Percentiles rank a stretch among this genome's conserved stretches.
phyloP scores from a whole-genome alignment of 257 asterid species.

The Solanum verrucosum region DNA sequence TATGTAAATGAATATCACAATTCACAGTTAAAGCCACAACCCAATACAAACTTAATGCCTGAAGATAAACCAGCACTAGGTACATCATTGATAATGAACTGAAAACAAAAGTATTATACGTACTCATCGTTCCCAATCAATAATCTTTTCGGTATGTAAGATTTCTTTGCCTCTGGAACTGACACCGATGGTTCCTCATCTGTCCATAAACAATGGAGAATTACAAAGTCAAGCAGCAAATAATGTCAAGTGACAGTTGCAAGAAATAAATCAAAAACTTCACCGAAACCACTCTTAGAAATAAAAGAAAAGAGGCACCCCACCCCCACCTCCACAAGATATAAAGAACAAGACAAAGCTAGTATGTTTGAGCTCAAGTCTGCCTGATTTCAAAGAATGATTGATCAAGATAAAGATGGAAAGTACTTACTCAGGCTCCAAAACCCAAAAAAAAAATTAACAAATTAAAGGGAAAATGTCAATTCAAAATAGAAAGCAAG shows the following conservation, averaged over 20 bases:
- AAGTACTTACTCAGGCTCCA: background rate
- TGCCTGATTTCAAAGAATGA: background rate
- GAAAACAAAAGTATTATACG: constrained; percentile 25
- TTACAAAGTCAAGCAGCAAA: constrained; percentile 2
- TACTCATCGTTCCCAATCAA: constrained; percentile 83
- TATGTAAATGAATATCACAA: background rate
- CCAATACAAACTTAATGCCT: background rate
- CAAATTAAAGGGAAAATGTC: background rate
- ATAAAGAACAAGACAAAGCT: background rate
- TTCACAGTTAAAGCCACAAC: background rate
- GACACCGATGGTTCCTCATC: constrained; percentile 42
- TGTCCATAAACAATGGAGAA: constrained; percentile 23
- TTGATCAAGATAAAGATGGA: background rate
- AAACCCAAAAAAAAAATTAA: background rate
- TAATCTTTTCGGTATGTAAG: constrained; percentile 70
- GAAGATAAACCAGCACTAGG: background rate
- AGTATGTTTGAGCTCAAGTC: background rate
- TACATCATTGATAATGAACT: background rate
- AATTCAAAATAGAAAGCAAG: background rate
- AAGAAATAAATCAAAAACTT: background rate
- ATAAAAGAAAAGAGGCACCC: background rate
- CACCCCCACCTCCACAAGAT: background rate
- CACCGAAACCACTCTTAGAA: background rate
- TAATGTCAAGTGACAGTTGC: background rate
- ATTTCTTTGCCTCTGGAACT: constrained; percentile 29